phyloP scores from a whole-genome alignment of 164 flowering plant genomes.

The Kalanchoe fedtschenkoi region DNA sequence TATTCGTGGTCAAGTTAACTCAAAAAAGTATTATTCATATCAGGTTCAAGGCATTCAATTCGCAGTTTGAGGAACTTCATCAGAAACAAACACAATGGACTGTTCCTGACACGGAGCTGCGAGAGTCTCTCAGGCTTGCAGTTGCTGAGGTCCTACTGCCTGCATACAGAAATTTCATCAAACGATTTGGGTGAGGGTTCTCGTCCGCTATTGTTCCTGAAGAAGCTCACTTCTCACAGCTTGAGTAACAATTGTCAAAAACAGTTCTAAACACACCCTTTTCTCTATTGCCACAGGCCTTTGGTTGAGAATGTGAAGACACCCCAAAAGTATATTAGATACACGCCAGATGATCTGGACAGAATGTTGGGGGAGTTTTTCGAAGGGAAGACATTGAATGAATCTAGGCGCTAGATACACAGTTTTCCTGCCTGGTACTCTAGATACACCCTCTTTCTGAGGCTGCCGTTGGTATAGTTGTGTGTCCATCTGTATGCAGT shows the following conservation, averaged over 20 bases:
- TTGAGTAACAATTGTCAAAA: background rate
- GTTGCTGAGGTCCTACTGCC: constrained; percentile 48
- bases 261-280: background rate
- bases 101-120: constrained; percentile 49
- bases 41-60: constrained; percentile 49
- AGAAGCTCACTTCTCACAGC: background rate
- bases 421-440: background rate
- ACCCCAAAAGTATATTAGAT: constrained; percentile 47
- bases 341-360: constrained; percentile 56
- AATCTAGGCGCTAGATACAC: constrained; percentile 31
- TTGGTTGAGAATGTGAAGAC: constrained; percentile 39
- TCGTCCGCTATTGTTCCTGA: background rate
- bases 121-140: constrained; percentile 51
- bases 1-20: background rate
- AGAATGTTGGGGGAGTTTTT: constrained; percentile 62
- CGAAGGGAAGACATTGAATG: constrained; percentile 49
- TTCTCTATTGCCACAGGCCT: constrained; percentile 16
- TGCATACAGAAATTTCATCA: constrained; percentile 48
- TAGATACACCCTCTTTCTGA: no score
- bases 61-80: constrained; percentile 53
- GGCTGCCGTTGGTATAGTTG: no score
- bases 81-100: constrained; percentile 57
- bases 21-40: background rate
- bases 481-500: no score
- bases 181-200: constrained; percentile 32